phyloP scores from a whole-genome alignment of 441 rosid genomes.

The Croton setiger region DNA sequence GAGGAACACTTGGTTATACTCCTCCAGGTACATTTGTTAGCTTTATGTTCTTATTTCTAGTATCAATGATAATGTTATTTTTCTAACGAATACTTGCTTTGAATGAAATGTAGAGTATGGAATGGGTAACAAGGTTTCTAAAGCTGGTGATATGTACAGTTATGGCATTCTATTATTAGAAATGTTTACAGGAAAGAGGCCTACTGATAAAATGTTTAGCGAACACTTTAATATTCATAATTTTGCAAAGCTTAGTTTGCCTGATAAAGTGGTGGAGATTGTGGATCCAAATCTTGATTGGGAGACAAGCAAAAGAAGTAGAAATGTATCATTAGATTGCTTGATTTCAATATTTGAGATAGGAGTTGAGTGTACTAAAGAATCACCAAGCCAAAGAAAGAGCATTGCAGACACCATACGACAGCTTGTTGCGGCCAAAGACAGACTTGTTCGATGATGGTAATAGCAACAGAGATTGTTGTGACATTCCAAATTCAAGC shows the following conservation, averaged over 20 bases:
- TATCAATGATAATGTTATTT: neutral
- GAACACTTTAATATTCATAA: neutral
- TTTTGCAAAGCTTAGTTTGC: neutral
- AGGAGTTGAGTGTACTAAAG: constrained; percentile 6
- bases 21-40: neutral
- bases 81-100: neutral
- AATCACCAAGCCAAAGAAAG: neutral
- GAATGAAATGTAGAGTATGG: constrained; percentile 5
- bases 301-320: neutral
- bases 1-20: constrained; percentile 9
- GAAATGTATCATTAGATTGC: neutral
- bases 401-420: neutral
- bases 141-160: constrained; percentile 1
- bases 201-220: neutral
- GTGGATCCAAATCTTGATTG: neutral
- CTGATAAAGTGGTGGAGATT: neutral
- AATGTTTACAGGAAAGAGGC: constrained; percentile 1
- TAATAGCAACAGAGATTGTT: too few relatives aligned
- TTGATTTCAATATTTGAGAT: constrained; percentile 1
- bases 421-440: neutral
- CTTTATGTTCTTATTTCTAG: too few relatives aligned
- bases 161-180: constrained; percentile 2
- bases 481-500: too few relatives aligned
- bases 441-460: neutral
- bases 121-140: neutral